A percentile compares a stretch with the other conserved stretches of the same genome.
These are phyloP conservation scores for Lyophyllum decastes DNA, from an alignment of 768 basidiomycete species.

Conservation along the genomic window DNA sequence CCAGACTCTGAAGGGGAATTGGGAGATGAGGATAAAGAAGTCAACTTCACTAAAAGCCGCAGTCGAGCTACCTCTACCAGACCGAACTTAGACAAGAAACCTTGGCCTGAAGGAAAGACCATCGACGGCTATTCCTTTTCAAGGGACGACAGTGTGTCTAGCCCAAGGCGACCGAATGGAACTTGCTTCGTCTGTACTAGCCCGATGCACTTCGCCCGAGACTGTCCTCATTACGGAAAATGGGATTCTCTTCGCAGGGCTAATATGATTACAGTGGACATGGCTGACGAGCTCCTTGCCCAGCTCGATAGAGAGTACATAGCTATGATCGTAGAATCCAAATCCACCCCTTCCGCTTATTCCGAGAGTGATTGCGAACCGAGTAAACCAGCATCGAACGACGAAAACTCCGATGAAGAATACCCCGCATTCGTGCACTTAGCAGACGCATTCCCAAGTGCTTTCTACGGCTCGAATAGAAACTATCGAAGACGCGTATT, in stretches of 20 bases:
- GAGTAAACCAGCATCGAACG: too few species aligned
- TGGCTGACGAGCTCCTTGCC: neutral
- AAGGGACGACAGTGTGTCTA: neutral
- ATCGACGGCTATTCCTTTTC: neutral
- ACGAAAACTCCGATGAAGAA: too few species aligned
- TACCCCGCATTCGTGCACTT: neutral
- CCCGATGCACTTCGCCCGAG: constrained; percentile 17
- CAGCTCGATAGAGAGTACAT: constrained; percentile 10
- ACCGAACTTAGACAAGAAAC: constrained; percentile 4
- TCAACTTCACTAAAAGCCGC: neutral
- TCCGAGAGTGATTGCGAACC: neutral
- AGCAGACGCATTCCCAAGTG: neutral
- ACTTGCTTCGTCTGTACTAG: constrained; percentile 23
- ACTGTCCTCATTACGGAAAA: constrained; percentile 21
- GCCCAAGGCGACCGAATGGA: neutral
- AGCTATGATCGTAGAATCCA: constrained; percentile 17
- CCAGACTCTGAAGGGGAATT: neutral
- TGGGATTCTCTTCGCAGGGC: constrained; percentile 13
- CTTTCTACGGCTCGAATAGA: neutral
- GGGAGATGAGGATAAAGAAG: neutral
- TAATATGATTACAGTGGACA: neutral
- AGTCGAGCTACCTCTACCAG: neutral
- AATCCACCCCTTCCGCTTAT: constrained; percentile 7
- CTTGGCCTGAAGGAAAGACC: neutral
- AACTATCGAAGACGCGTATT: neutral